Base-by-base conservation (phyloP, 2,329 filamentous ascomycete species). In the Sporothrix mexicana region DNA sequence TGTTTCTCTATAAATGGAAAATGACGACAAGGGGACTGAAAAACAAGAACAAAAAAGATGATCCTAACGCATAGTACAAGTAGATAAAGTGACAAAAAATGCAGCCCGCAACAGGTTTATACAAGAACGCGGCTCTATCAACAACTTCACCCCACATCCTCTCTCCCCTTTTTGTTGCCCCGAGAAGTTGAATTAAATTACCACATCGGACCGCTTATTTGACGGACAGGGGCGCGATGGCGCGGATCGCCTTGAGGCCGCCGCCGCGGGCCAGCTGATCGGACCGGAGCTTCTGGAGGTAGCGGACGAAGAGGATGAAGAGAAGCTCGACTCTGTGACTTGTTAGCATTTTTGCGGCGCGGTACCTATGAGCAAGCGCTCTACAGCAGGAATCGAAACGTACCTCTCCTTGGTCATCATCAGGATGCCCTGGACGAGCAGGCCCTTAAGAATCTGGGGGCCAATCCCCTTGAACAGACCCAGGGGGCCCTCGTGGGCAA, bases 401-500 rank as follows among this genome's bases (percentile, higher is more conserved):
- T 86, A 94, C 93, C 94, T 89, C 83, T 99, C 96, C 84, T 99
- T 99, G 66, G 94, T 96, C 94, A 98, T 99, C 96, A 99, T 99
- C 53, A 99, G 85, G 72, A 99, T 90, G 68, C 96, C 96, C 80
- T 99, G 96, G 2, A 99, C 96, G 67, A 99, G 81, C 70, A 99
- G 83, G 0, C 96, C 96, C 83, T 99, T 99, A 73, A 94, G 82
- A 69, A 99, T 92, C 81, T 99, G 96, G 2, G 96, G 96, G 0
- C 90, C 94, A 77, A 99, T 97, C 57, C 96, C 96, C 84, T 99
- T 99, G 86, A 98, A 99, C 1, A 99, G 86, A n/a, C 92, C 92
- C 13, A 91, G 78, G 0, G 88, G 80, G 3, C 96, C 96, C 80
- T 99, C 96, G 74, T 97, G 91, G 78, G 97, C 86, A 72, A 98